Conservation (phyloP, 371 early-diverging fungal species). For the Mortierella sp. region DNA sequence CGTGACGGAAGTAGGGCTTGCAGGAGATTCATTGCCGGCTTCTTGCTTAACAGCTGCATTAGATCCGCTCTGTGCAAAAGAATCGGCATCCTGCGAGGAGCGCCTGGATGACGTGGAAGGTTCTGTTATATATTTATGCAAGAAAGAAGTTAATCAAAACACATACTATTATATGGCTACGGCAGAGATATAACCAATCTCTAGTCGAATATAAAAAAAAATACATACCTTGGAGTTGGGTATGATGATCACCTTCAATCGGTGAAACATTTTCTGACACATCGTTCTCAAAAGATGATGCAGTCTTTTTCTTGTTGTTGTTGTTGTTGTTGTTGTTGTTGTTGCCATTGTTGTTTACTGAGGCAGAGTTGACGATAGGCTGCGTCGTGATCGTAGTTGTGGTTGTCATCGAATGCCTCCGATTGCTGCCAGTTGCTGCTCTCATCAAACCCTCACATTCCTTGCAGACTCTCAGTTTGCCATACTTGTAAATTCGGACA, state of each 20-base stretch:
- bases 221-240: neutral
- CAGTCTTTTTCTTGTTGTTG: neutral
- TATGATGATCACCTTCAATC: neutral
- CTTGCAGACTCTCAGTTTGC: constrained; percentile 26
- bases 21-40: neutral
- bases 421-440: constrained; percentile 22
- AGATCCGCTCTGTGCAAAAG: neutral
- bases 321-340: neutral
- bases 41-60: neutral
- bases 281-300: too few species aligned
- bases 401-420: constrained; percentile 3
- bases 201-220: too few species aligned
- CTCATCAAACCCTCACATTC: constrained; percentile 27
- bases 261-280: neutral
- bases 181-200: too few species aligned
- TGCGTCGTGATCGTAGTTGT: neutral
- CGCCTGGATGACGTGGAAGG: too few species aligned
- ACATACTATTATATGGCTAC: neutral
- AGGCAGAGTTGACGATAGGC: neutral
- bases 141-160: too few species aligned
- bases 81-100: neutral
- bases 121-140: neutral
- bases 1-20: neutral
- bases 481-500: constrained; percentile 17
- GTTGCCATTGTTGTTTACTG: neutral